A percentile compares a stretch with the other conserved stretches of the same genome.
Evolutionary conservation across 2,329 filamentous ascomycete genomes (phyloP).

Genomic region (Thielaviopsis populi): DNA sequence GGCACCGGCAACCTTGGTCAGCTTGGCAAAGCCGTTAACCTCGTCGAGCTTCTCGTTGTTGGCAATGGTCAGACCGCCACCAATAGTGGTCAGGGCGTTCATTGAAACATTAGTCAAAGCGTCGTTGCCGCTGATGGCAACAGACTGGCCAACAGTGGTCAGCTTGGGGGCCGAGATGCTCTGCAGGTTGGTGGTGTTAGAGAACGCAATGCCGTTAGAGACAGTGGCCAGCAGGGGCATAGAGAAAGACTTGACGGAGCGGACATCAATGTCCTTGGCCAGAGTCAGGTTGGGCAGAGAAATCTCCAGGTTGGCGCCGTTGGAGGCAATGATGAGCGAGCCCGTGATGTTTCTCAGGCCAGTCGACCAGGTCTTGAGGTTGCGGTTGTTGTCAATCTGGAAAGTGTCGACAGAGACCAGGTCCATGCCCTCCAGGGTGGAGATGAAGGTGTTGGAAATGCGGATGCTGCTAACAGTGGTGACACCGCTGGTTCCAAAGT

Average conservation of each 20-base stretch:
- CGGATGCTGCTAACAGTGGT: constrained; percentile 50
- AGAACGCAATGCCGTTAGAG: constrained; percentile 70
- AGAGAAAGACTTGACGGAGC: constrained; percentile 59
- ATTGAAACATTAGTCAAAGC: constrained; percentile 60
- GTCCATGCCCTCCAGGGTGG: constrained; percentile 65
- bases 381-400: constrained; percentile 80
- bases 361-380: constrained; percentile 61
- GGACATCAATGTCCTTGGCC: constrained; percentile 38
- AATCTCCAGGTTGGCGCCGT: constrained; percentile 56
- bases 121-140: constrained; percentile 50
- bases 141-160: constrained; percentile 44
- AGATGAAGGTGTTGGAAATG: constrained; percentile 78
- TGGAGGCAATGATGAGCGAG: constrained; percentile 60
- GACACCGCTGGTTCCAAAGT: constrained; percentile 41
- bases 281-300: constrained; percentile 63
- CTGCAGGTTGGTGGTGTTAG: constrained; percentile 54
- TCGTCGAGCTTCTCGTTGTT: constrained; percentile 67
- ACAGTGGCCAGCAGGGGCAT: constrained; percentile 59
- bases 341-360: constrained; percentile 61
- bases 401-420: constrained; percentile 57
- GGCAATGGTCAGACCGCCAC: constrained; percentile 69
- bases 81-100: constrained; percentile 50
- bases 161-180: constrained; percentile 53
- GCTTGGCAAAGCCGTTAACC: constrained; percentile 51
- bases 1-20: constrained; percentile 60